Percentiles rank a stretch among this genome's conserved stretches.
These are phyloP conservation scores for Arthrobotrys entomopaga DNA, from an alignment of 2,329 filamentous ascomycete genomes.

Conservation along the genomic window DNA sequence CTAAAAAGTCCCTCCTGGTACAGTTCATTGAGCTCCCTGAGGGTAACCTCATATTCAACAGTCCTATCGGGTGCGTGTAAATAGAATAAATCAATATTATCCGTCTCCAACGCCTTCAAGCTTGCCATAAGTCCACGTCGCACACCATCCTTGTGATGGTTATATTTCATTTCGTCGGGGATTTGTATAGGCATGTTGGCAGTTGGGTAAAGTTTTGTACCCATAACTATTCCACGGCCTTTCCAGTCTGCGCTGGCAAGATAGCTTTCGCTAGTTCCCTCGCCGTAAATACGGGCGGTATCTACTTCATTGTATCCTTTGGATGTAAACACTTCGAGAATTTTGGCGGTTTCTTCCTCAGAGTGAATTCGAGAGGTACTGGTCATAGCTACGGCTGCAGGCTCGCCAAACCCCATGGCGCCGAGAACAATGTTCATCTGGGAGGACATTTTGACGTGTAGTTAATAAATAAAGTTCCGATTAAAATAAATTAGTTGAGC, in stretches of 20 bases:
- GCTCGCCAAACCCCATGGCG: conserved; percentile 38
- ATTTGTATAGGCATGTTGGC: conserved; percentile 18
- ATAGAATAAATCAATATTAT: conserved; percentile 76
- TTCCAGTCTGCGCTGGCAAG: conserved; percentile 24
- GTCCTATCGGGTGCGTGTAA: conserved; percentile 75
- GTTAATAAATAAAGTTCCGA: background rate
- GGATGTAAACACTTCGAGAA: conserved; percentile 35
- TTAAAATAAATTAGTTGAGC: too few species aligned
- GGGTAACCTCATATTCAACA: conserved; percentile 80
- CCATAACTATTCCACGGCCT: conserved; percentile 12
- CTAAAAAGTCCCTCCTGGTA: conserved; percentile 90
- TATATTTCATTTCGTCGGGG: conserved; percentile 15
- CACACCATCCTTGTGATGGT: conserved; percentile 23
- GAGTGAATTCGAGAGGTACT: conserved; percentile 29
- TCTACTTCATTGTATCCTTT: conserved; percentile 43
- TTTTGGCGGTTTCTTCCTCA: conserved; percentile 4
- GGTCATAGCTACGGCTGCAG: conserved; percentile 11
- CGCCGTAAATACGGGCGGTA: conserved; percentile 41
- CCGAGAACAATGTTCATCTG: conserved; percentile 49
- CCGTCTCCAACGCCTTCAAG: conserved; percentile 30
- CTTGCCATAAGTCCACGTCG: conserved; percentile 35
- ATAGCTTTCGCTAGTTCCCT: conserved; percentile 33
- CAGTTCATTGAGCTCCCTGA: conserved; percentile 79
- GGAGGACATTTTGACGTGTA: conserved; percentile 21
- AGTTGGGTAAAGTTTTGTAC: conserved; percentile 36